Evolutionary conservation across 331 rosid species (phyloP).

Genomic region (Rosa hybrid): DNA sequence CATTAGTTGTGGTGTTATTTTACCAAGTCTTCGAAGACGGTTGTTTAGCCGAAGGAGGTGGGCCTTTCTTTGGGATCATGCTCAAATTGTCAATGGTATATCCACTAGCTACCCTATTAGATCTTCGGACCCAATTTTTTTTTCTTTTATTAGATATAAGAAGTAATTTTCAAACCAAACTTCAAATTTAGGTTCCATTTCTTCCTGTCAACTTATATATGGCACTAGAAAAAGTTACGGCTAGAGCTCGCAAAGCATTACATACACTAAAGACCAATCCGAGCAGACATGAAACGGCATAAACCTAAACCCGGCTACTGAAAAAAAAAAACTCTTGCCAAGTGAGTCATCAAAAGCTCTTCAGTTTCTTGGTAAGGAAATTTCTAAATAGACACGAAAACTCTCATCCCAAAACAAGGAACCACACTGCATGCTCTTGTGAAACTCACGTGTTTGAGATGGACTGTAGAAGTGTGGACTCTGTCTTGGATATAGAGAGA

Average conservation of each 20-base stretch:
- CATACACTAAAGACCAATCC: too few relatives aligned
- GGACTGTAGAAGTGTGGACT: neutral
- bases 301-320: too few relatives aligned
- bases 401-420: too few relatives aligned
- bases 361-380: neutral
- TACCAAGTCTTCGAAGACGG: constrained; percentile 13
- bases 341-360: neutral
- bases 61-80: constrained; percentile 12
- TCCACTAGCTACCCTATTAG: constrained; percentile 8
- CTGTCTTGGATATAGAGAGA: neutral
- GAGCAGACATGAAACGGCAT: too few relatives aligned
- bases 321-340: too few relatives aligned
- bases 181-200: neutral
- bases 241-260: neutral
- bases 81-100: constrained; percentile 11
- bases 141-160: constrained; percentile 3
- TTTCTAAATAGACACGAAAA: neutral
- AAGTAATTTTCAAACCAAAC: neutral
- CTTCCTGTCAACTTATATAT: too few relatives aligned
- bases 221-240: too few relatives aligned
- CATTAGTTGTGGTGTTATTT: neutral
- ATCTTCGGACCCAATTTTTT: neutral
- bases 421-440: too few relatives aligned
- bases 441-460: too few relatives aligned
- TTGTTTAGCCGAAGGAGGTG: constrained; percentile 27